Evolutionary conservation across 1,284 basidiomycete species (phyloP), one percentile per base, ranked within the genome.

Genomic region (Lentinula novae-zelandiae): DNA sequence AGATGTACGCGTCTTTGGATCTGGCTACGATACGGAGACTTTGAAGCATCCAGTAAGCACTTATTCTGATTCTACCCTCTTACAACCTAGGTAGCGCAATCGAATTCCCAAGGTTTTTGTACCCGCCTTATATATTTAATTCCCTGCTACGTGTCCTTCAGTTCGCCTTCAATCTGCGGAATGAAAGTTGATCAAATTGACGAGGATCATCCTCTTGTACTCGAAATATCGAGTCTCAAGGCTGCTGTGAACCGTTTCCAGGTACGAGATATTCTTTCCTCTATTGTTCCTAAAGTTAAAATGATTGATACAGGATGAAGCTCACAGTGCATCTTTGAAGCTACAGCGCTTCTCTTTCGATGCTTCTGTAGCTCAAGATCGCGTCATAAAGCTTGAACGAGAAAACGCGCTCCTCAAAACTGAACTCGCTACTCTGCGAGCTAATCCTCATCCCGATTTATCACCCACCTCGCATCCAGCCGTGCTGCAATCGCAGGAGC

Each of bases 221-320:
- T 83, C 34, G 89, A 92, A 72, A 78, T 92, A 34, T 67, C 77
- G 17, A 86, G 84, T 62, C 78, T 91, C 20, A 82, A 86, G 58
- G 72, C 77, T n/a, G 83, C 88, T 1, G 79, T 90, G 5, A 73
- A 77, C 49, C 83, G 84, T 61, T 57, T 46, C 34, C 58, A 58
- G 42, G 49, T 60, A 22, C 31, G 34, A 10, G 33, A 33, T 38
- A 40, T 53, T 38, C 3, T 17, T 36, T 9, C 27, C 1, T 63
- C 9, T 50, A 40, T 62, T 62, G 2, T 4, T 4, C 27, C 27
- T 3, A 59, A 44, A 67, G 52, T 60, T 33, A n/a, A 56, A 39
- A 7, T 46, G n/a, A 53, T 20, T 54, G 65, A 64, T 65, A 65
- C 65, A 90, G 88, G 83, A 87, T 72, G 88, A 90, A 73, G 82